Conservation (phyloP, 1,284 basidiomycete species). For the Chalciporus piperatoides region DNA sequence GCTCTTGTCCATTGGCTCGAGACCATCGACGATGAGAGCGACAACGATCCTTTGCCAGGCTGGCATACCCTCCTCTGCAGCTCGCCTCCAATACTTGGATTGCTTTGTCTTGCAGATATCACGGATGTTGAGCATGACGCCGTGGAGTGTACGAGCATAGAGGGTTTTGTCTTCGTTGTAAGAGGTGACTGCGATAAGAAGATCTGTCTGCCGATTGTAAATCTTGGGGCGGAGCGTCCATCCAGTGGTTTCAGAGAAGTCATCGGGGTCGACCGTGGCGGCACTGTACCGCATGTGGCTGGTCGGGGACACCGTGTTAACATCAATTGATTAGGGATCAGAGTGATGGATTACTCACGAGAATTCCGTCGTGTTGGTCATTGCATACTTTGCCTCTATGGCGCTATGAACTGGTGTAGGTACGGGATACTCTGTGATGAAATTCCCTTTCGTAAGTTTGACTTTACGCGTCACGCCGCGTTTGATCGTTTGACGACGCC, state of each 20-base stretch:
- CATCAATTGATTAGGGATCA: slow-evolving; percentile 1
- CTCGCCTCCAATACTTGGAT: slow-evolving; percentile 89
- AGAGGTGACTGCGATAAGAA: slow-evolving; percentile 89
- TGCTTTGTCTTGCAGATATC: slow-evolving; percentile 97
- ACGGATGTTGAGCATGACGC: slow-evolving; percentile 97
- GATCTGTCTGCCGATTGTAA: slow-evolving; percentile 88
- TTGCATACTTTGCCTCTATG: slow-evolving; percentile 77
- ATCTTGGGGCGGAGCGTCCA: slow-evolving; percentile 80
- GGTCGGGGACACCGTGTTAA: slow-evolving; percentile 8
- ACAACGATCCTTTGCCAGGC: slow-evolving; percentile 94
- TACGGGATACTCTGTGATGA: slow-evolving; percentile 88
- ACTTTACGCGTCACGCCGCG: slow-evolving; percentile 91
- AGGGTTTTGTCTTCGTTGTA: slow-evolving; percentile 94
- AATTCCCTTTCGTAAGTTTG: slow-evolving; percentile 89
- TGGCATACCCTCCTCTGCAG: slow-evolving; percentile 82
- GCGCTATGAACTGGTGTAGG: slow-evolving; percentile 85
- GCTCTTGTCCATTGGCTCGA: slow-evolving; percentile 95
- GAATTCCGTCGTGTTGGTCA: slow-evolving; percentile 76
- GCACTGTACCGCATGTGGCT: slow-evolving; percentile 92
- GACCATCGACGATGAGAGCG: slow-evolving; percentile 89
- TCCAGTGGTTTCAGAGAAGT: slow-evolving; percentile 80
- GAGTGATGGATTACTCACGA: slow-evolving; percentile 52
- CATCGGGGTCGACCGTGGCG: slow-evolving; percentile 93
- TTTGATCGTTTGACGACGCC: slow-evolving; percentile 87
- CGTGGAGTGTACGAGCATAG: slow-evolving; percentile 89